A percentile compares a stretch with the other conserved stretches of the same genome.
These are phyloP conservation scores for Phytophthora sp. DNA, from an alignment of 352 stramenopile species.

Conservation along the genomic window DNA sequence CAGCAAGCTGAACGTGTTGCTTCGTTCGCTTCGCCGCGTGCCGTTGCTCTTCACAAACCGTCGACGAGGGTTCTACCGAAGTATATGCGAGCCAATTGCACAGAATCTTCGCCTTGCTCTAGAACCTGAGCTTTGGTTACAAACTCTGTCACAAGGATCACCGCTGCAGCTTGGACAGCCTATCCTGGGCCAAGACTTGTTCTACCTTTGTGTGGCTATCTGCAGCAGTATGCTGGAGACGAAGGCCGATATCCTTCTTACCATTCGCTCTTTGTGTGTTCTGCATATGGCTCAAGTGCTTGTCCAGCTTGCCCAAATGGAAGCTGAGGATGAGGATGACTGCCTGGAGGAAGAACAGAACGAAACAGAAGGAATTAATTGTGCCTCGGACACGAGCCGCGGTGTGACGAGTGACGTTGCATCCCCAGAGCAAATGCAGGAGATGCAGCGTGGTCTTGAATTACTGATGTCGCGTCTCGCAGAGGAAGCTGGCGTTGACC, in stretches of 20 bases:
- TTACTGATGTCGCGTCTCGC: slow-evolving; percentile 60
- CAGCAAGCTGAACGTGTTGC: slow-evolving; percentile 73
- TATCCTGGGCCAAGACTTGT: slow-evolving; percentile 76
- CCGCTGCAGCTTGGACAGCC: slow-evolving; percentile 64
- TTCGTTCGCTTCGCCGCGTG: slow-evolving; percentile 63
- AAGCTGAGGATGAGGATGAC: slow-evolving; percentile 65
- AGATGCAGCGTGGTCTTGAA: slow-evolving; percentile 58
- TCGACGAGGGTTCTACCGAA: slow-evolving; percentile 55
- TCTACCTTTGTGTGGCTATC: slow-evolving; percentile 75
- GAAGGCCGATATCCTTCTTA: slow-evolving; percentile 82
- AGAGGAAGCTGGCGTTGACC: slow-evolving; percentile 45
- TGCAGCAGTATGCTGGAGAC: slow-evolving; percentile 81
- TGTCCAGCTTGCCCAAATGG: slow-evolving; percentile 61
- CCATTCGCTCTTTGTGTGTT: slow-evolving; percentile 77
- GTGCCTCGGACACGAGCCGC: neutral
- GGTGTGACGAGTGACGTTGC: slow-evolving; percentile 3
- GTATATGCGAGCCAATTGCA: slow-evolving; percentile 55
- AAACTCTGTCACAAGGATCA: slow-evolving; percentile 47
- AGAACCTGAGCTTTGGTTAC: slow-evolving; percentile 53
- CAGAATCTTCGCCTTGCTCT: slow-evolving; percentile 55
- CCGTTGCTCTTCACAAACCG: slow-evolving; percentile 63
- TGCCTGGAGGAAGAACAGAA: slow-evolving; percentile 37
- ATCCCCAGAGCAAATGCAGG: slow-evolving; percentile 37
- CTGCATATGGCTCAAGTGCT: slow-evolving; percentile 84
- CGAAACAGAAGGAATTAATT: slow-evolving; percentile 8